These are phyloP conservation scores for Cyphellophora europaea DNA, from an alignment of 2,329 filamentous ascomycete species.

Conservation along the genomic window DNA sequence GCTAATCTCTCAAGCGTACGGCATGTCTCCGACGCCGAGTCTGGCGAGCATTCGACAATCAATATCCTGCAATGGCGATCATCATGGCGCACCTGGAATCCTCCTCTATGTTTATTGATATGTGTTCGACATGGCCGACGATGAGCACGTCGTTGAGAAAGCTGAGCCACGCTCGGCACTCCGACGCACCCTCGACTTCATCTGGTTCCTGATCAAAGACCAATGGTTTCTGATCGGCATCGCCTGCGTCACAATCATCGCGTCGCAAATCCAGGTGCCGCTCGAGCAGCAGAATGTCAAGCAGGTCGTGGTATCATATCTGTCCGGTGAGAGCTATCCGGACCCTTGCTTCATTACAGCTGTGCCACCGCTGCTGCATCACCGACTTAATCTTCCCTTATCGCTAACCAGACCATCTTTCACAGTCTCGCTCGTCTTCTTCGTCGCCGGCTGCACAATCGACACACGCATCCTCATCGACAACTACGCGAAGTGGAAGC, in stretches of 20 bases:
- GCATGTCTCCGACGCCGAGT: too few species aligned
- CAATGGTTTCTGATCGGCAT: slow-evolving; percentile 61
- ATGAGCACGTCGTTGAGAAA: too few species aligned
- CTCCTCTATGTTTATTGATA: too few species aligned
- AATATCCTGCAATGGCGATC: too few species aligned
- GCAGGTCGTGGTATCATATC: slow-evolving; percentile 51
- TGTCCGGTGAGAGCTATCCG: slow-evolving; percentile 32
- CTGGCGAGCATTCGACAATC: too few species aligned
- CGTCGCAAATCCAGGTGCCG: slow-evolving; percentile 47
- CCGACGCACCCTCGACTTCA: slow-evolving; percentile 1
- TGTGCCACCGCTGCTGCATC: too few species aligned
- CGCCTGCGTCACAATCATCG: slow-evolving; percentile 42
- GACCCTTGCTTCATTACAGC: too few species aligned
- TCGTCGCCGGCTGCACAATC: slow-evolving; percentile 62
- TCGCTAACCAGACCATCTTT: too few species aligned
- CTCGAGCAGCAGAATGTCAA: slow-evolving; percentile 43
- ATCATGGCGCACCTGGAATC: too few species aligned
- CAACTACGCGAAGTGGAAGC: slow-evolving; percentile 57
- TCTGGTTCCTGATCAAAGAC: slow-evolving; percentile 28
- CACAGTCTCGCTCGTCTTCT: slow-evolving; percentile 54
- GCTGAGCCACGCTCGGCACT: background rate
- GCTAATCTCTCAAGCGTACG: too few species aligned
- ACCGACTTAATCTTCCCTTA: too few species aligned
- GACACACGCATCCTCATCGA: slow-evolving; percentile 50
- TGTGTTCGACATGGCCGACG: background rate